Evolutionary conservation across 2,329 filamentous ascomycete genomes (phyloP).

Genomic region (Fusarium cyanostomum): DNA sequence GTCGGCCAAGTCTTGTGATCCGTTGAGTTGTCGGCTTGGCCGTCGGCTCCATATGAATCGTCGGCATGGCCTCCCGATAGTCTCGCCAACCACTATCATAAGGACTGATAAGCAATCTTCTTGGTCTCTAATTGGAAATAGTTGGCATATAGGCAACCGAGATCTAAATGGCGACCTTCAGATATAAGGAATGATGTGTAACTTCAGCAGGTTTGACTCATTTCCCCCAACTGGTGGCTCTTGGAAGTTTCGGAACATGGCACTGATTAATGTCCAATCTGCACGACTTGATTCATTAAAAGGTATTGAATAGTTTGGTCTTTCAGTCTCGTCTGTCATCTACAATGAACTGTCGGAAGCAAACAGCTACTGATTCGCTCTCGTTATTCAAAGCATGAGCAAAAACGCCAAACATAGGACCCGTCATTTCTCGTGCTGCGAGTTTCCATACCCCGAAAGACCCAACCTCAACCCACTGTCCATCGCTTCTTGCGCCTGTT

Average conservation of each 20-base stretch:
- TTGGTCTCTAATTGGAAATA: not conserved
- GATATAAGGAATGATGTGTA: too few species aligned
- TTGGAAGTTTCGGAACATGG: too few species aligned
- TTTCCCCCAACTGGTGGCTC: too few species aligned
- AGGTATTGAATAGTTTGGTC: not conserved
- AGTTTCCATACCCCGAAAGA: conserved; percentile 3
- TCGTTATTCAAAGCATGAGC: not conserved
- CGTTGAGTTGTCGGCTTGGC: conserved; percentile 1
- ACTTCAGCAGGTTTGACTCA: too few species aligned
- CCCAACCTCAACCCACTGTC: conserved; percentile 14
- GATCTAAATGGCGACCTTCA: too few species aligned
- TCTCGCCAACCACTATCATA: not conserved
- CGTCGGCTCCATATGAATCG: not conserved
- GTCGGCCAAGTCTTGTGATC: not conserved
- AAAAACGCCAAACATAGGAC: conserved; percentile 22
- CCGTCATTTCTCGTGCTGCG: conserved; percentile 9
- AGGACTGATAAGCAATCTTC: conserved; percentile 1
- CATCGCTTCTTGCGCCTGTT: not conserved
- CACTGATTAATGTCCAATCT: too few species aligned
- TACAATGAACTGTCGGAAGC: not conserved
- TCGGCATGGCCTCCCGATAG: conserved; percentile 32
- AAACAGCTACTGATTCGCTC: not conserved
- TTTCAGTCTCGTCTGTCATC: not conserved
- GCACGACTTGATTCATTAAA: too few species aligned
- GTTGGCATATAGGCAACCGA: not conserved